Base-by-base conservation (phyloP, 192 early-diverging fungal species). In the Backusella liffmaniae region DNA sequence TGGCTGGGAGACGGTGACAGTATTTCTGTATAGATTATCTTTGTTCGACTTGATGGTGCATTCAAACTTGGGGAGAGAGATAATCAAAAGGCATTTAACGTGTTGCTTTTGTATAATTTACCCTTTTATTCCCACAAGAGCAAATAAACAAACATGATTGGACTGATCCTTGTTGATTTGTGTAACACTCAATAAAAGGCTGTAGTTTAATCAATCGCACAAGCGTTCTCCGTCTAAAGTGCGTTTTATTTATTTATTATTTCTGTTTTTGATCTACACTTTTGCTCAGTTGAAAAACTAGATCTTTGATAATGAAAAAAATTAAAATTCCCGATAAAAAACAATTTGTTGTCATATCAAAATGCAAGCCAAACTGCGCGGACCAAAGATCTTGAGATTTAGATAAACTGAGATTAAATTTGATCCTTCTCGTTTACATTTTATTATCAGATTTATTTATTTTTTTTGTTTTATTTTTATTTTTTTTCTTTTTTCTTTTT, bases 1-100 rank as follows among this genome's bases (percentile, higher is more conserved):
- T 96, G 79, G 95, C 94, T 30, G 96, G 98, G 95, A 75, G 93
- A 3, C 2, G 32, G 2, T 44, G 42, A 16, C 16, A 44, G 0
- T 41, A 44, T 16, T 44, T 15, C 12, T 44, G 42, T 39, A 39
- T 39, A 39, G 7, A 12, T 39, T 9, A 5, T 3, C 10, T 12
- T 12, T 8, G 37, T 0, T 44, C 4, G 16, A 16, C 4, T 16
- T 44, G 42, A 44, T 44, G 42, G 15, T 44, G 9, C 12, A 39
- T 12, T 39, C 8, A 9, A 39, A 39, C 37, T 39, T 39, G 37
- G 42, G 13, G 42, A 21, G 18, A 70, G 3, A 3, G 10, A 39
- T 10, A 18, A 9, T 67, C 35, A 18, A 5, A 32, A 23, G 7
- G 2, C 5, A 56, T 26, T 29, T 29, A 62, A 29, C 21, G 1